Evolutionary conservation across 306 rosid genomes (phyloP), one percentile per base, ranked within the genome.

Genomic region (Erythrophleum fordii): DNA sequence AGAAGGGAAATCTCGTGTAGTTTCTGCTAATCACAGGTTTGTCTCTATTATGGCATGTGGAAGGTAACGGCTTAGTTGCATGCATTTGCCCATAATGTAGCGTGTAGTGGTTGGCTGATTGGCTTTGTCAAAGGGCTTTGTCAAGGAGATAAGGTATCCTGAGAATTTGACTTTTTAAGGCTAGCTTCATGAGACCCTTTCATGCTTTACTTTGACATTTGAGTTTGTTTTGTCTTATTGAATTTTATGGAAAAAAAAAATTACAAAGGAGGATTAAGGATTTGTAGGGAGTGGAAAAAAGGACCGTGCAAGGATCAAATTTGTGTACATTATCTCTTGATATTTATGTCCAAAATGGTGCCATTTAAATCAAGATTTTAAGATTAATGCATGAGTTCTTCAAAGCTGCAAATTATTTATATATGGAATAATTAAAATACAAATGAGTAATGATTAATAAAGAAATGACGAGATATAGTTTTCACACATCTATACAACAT

Each of bases 51-150:
- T 48, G 71, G 23, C 5, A 0, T 12, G 8, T 52, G 23, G 23
- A 76, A 61, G n/a, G 39, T 76, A 67, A 46, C 58, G 72, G 51
- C 71, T 72, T 23, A 42, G 25, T 18, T 64, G 49, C 42, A 59
- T 26, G 64, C 18, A 39, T 61, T 46, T 59, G 11, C 46, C 71
- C 60, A 68, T 73, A n/a, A 35, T 29, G 82, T 88, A 84, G 84
- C 79, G 22, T 68, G 14, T 52, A 35, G 23, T 65, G 76, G 70
- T 77, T 37, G 79, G 42, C 48, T 23, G 48, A 10, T 26, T 53
- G 49, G 41, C 68, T 55, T 56, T 69, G 85, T 73, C 87, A 56
- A 77, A 77, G 58, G 69, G 83, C 73, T 88, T 72, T 82, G 85
- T 74, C 6, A 2, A 37, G 65, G 58, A 79, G 82, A 75, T 87